Base-by-base conservation (phyloP, 352 stramenopile species). In the Pythium periplocum region DNA sequence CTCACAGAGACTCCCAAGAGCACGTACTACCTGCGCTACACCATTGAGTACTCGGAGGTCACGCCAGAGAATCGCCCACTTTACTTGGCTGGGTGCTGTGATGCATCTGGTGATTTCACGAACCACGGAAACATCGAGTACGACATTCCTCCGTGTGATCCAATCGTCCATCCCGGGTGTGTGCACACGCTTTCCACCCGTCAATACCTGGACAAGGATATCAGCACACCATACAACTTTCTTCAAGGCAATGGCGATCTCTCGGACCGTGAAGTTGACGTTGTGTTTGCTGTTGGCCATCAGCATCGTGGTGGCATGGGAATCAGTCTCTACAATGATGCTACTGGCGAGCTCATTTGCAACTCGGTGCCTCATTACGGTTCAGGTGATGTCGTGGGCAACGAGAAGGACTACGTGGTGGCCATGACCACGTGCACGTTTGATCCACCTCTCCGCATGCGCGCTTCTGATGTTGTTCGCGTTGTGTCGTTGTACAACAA, bases 401-500 rank as follows among this genome's bases (percentile, higher is more conserved):
- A 92, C 41, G 81, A 92, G 59, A 55, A 78, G 30, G 78, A 75
- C 43, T 92, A 92, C 46, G 64, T 92, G 17, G 53, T 83, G 12
- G 55, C 81, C 2, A 92, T 92, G 73, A 84, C 62, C 54, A 84
- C 76, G 32, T 92, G 81, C 63, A 82, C 77, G 34, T 90, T 92
- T 47, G 58, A 92, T 45, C 78, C 78, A 17, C 81, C 81, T 32
- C 66, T 78, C 32, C 73, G 75, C n/a, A 79, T 89, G 71, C 73
- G 69, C 55, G 75, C 74, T 41, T 83, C 77, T 40, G 75, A 87
- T 50, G 68, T 90, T 45, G 69, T 90, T 58, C 78, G 81, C 48
- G 60, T 92, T 53, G 78, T 92, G 3, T 72, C 81, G 17, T 68
- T 89, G 11, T 92, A 88, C 68, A 90, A 92, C 75, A 90, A 86